phyloP scores from a whole-genome alignment of 2,329 filamentous ascomycete genomes.

The Ophiostoma tasmaniense region DNA sequence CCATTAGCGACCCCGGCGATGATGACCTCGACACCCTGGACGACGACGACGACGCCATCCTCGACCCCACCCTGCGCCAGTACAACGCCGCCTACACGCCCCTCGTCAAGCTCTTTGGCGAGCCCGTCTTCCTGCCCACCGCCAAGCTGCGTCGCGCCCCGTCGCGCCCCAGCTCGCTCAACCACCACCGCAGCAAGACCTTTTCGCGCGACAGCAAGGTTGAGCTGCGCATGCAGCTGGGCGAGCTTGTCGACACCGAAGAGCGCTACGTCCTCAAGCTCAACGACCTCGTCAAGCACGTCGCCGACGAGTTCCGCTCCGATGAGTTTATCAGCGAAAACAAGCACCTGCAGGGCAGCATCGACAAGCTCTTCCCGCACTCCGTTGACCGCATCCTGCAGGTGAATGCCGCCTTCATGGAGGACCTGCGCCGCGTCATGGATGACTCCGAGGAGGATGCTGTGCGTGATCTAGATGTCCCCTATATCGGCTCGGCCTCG shows the following conservation, averaged over 20 bases:
- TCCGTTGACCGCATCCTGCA: slow-evolving; percentile 74
- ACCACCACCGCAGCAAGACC: slow-evolving; percentile 54
- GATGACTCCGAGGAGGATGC: slow-evolving; percentile 78
- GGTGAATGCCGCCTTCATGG: slow-evolving; percentile 72
- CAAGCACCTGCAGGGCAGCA: slow-evolving; percentile 62
- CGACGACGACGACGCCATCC: slow-evolving; percentile 56
- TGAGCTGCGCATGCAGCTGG: slow-evolving; percentile 77
- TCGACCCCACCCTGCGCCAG: slow-evolving; percentile 55
- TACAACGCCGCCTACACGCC: slow-evolving; percentile 67
- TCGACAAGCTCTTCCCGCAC: slow-evolving; percentile 70
- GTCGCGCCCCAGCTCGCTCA: slow-evolving; percentile 74
- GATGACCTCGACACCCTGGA: slow-evolving; percentile 35
- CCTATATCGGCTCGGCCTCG: slow-evolving; percentile 29
- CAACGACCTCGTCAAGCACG: slow-evolving; percentile 69
- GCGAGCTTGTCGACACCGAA: slow-evolving; percentile 85
- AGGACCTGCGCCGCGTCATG: slow-evolving; percentile 65
- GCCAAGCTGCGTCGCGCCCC: slow-evolving; percentile 76
- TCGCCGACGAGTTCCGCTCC: slow-evolving; percentile 71
- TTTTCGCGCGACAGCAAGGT: slow-evolving; percentile 78
- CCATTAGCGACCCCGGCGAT: slow-evolving; percentile 53
- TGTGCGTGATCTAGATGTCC: slow-evolving; percentile 60
- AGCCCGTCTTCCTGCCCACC: slow-evolving; percentile 79
- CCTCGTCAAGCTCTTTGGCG: slow-evolving; percentile 70
- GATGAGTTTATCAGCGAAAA: slow-evolving; percentile 58
- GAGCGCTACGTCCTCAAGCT: slow-evolving; percentile 88